These are phyloP conservation scores for Penicillium tannophilum DNA, from an alignment of 495 filamentous ascomycete genomes.

Conservation along the genomic window DNA sequence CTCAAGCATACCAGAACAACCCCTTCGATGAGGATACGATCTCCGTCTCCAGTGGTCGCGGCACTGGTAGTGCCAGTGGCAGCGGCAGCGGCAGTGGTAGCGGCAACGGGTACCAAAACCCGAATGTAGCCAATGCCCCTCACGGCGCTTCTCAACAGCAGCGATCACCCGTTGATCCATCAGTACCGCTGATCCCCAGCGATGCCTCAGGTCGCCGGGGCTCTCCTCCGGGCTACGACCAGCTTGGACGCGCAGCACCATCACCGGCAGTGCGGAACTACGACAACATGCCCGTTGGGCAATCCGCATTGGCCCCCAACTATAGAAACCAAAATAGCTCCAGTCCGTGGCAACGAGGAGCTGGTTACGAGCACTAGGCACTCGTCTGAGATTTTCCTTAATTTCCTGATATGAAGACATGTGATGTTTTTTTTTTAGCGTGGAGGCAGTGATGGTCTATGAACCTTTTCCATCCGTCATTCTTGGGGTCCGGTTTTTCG, in stretches of 20 bases:
- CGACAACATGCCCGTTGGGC: constrained; percentile 35
- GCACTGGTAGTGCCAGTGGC: constrained; percentile 13
- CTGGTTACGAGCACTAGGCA: constrained; percentile 62
- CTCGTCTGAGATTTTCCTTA: constrained; percentile 16
- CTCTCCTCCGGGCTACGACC: constrained; percentile 40
- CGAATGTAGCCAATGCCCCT: constrained; percentile 24
- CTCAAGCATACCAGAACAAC: constrained; percentile 60
- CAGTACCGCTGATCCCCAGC: constrained; percentile 62
- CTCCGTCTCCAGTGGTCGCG: constrained; percentile 58
- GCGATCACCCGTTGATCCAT: constrained; percentile 63
- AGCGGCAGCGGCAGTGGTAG: constrained; percentile 34
- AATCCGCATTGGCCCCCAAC: constrained; percentile 28
- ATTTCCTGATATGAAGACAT: constrained; percentile 48
- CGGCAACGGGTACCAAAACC: constrained; percentile 16
- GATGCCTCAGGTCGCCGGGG: constrained; percentile 37
- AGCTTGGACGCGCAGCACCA: constrained; percentile 37
- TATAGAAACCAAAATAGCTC: constrained; percentile 56
- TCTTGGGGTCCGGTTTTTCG: constrained; percentile 21
- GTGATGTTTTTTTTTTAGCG: constrained; percentile 42
- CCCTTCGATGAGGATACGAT: constrained; percentile 81
- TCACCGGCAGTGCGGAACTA: constrained; percentile 37
- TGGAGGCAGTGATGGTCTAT: constrained; percentile 34
- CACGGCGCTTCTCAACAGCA: constrained; percentile 20
- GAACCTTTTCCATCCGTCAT: constrained; percentile 29
- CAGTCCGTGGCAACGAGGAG: constrained; percentile 69